Evolutionary conservation across 306 rosid genomes (phyloP).

Genomic region (Sphenostylis stenocarpa): DNA sequence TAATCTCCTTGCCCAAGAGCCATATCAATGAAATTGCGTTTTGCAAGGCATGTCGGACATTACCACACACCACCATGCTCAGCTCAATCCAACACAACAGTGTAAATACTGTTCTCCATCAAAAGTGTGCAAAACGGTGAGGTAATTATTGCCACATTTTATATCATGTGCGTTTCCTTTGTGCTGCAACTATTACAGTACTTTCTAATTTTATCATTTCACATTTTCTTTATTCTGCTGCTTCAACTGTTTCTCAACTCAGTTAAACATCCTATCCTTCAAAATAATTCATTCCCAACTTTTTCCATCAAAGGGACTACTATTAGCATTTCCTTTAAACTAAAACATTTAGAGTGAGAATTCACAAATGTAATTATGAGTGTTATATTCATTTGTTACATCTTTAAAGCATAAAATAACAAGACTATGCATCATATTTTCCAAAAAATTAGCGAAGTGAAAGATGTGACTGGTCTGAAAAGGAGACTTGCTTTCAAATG

Average conservation of each 20-base stretch:
- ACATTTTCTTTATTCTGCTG: neutral
- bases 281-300: no score
- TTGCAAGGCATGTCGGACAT: slow-evolving; percentile 32
- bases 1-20: neutral
- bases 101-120: slow-evolving; percentile 14
- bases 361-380: no score
- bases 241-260: no score
- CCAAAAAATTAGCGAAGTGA: neutral
- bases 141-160: slow-evolving; percentile 1
- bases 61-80: slow-evolving; percentile 23
- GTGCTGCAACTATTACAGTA: neutral
- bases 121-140: neutral
- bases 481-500: neutral
- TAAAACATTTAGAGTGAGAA: no score
- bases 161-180: no score
- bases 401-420: no score
- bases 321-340: neutral
- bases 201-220: no score
- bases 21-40: neutral
- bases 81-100: slow-evolving; percentile 26
- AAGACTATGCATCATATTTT: no score
- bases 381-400: no score
- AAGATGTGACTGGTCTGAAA: neutral
- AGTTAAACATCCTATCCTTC: neutral
- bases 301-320: neutral